A percentile compares a stretch with the other conserved stretches of the same genome.
Conservation (phyloP, 2,329 filamentous ascomycete species). For the Clonostachys sp. region DNA sequence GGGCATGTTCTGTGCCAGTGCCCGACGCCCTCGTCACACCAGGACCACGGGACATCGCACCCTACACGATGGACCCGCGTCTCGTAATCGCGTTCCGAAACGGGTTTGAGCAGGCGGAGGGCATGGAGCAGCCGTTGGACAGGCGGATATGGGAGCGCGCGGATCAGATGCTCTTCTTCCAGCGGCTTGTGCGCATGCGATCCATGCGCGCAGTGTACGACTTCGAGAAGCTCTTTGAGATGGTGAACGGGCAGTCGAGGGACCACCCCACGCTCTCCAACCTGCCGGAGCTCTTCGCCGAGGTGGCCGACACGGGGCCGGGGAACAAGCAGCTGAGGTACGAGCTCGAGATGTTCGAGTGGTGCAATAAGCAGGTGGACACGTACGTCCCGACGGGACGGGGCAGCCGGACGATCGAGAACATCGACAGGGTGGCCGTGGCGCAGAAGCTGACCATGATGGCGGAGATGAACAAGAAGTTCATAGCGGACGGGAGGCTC, state of each 20-base stretch:
- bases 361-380: too few relatives aligned
- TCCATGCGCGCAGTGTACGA: not conserved
- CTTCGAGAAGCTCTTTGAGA: too few relatives aligned
- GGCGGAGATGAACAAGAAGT: constrained; percentile 2
- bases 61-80: too few relatives aligned
- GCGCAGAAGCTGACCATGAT: constrained; percentile 4
- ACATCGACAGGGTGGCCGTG: constrained; percentile 1
- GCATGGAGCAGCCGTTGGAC: not conserved
- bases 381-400: too few relatives aligned
- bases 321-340: not conserved
- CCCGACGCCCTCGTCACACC: constrained; percentile 4
- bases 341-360: not conserved
- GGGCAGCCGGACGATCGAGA: not conserved
- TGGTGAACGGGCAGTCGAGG: too few relatives aligned
- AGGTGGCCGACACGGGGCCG: not conserved
- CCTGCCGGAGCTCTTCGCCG: too few relatives aligned
- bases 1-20: constrained; percentile 8
- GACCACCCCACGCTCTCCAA: too few relatives aligned
- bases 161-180: constrained; percentile 2
- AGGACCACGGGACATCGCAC: not conserved
- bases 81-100: too few relatives aligned
- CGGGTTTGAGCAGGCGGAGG: too few relatives aligned
- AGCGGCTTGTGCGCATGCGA: constrained; percentile 3
- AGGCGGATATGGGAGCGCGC: not conserved
- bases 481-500: constrained; percentile 3